phyloP scores from a whole-genome alignment of 176 grass and related monocot genomes.

The Rhynchospora pubera region DNA sequence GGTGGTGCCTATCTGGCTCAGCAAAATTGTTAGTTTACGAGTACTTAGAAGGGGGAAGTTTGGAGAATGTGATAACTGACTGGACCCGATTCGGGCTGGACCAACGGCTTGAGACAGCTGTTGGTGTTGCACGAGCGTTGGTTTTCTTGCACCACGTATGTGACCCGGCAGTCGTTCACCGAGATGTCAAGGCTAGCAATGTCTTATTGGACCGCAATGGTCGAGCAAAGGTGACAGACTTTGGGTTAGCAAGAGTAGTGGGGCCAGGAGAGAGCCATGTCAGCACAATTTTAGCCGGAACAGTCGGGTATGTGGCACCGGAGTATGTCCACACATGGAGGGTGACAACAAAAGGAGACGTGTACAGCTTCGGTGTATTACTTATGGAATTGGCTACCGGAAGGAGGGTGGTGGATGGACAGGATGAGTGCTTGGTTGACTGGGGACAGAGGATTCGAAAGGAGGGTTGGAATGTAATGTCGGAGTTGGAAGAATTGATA shows the following conservation, averaged over 20 bases:
- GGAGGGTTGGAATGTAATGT: slow-evolving; percentile 5
- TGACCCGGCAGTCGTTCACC: slow-evolving; percentile 75
- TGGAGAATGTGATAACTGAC: slow-evolving; percentile 56
- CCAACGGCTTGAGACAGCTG: slow-evolving; percentile 40
- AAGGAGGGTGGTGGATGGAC: slow-evolving; percentile 46
- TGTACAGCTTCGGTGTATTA: slow-evolving; percentile 88
- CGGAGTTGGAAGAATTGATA: neutral
- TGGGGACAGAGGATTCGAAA: slow-evolving; percentile 40
- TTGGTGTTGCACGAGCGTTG: slow-evolving; percentile 60
- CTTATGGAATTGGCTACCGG: slow-evolving; percentile 80
- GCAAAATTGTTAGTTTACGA: slow-evolving; percentile 86
- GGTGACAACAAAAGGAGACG: slow-evolving; percentile 79
- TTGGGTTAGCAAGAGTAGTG: slow-evolving; percentile 71
- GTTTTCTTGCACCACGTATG: slow-evolving; percentile 89
- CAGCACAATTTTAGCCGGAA: slow-evolving; percentile 89
- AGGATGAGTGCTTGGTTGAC: slow-evolving; percentile 77
- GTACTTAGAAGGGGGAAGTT: slow-evolving; percentile 68
- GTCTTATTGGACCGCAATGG: slow-evolving; percentile 54
- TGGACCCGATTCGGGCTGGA: slow-evolving; percentile 26
- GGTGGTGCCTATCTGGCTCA: slow-evolving; percentile 73
- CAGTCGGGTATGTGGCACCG: slow-evolving; percentile 93
- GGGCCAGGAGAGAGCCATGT: slow-evolving; percentile 68
- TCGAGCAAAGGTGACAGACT: slow-evolving; percentile 70
- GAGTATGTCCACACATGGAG: slow-evolving; percentile 85
- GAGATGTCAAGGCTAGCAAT: slow-evolving; percentile 96